Conservation (phyloP, 768 basidiomycete genomes). For the Crassisporium funariophilum region DNA sequence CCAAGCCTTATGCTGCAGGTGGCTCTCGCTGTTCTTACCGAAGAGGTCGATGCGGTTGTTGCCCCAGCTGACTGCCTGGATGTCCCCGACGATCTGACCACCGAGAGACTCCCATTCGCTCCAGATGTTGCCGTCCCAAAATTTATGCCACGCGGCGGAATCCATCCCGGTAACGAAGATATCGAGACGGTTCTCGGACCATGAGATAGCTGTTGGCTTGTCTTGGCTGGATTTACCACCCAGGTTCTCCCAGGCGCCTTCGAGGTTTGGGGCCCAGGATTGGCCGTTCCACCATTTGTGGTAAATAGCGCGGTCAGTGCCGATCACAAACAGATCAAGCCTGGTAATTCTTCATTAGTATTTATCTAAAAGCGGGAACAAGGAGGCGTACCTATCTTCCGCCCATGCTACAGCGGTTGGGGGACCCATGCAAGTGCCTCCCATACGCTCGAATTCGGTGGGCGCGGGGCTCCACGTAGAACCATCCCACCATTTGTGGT, state of each 20-base stretch:
- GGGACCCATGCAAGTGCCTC: conserved; percentile 8
- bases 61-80: neutral
- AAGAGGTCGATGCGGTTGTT: neutral
- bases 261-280: neutral
- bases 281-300: neutral
- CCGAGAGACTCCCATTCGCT: neutral
- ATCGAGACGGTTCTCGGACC: conserved; percentile 3
- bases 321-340: conserved; percentile 1
- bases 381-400: neutral
- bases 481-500: conserved; percentile 16
- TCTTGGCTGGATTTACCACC: neutral
- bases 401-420: conserved; percentile 11
- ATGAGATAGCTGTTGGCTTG: neutral
- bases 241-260: neutral
- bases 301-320: neutral
- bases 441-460: conserved; percentile 8
- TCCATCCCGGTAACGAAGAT: conserved; percentile 10
- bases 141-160: conserved; percentile 13
- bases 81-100: neutral
- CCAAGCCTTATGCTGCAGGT: neutral
- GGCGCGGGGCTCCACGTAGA: conserved; percentile 4
- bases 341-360: too few species aligned
- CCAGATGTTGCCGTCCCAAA: conserved; percentile 12
- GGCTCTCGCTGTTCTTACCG: neutral
- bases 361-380: neutral